A percentile compares a stretch with the other conserved stretches of the same genome.
Evolutionary conservation across 257 asterid genomes (phyloP).

Genomic region (Paraleonurus japonicus): DNA sequence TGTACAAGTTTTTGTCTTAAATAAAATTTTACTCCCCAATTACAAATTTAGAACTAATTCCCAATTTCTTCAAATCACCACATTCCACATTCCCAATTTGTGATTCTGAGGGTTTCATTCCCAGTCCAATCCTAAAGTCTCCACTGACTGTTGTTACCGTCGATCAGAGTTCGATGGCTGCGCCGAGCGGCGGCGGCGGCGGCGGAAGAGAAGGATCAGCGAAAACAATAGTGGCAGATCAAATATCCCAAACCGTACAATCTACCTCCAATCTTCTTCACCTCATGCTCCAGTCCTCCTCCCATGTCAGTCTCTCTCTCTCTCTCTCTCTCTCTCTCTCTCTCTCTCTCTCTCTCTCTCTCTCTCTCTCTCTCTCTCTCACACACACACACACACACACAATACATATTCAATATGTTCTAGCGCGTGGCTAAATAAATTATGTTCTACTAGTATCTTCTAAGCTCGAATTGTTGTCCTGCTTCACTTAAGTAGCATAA

Average conservation of each 20-base stretch:
- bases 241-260: slow-evolving; percentile 69
- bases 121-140: too few relatives aligned
- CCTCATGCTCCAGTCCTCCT: slow-evolving; percentile 85
- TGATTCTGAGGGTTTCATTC: background rate
- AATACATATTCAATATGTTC: background rate
- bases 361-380: background rate
- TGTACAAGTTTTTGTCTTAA: too few relatives aligned
- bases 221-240: slow-evolving; percentile 64
- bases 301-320: slow-evolving; percentile 47
- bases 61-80: too few relatives aligned
- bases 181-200: slow-evolving; percentile 28
- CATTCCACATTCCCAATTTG: too few relatives aligned
- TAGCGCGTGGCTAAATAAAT: background rate
- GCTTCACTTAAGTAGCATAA: background rate
- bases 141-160: background rate
- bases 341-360: background rate
- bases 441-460: background rate
- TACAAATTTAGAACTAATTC: too few relatives aligned
- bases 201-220: slow-evolving; percentile 60
- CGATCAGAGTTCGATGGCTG: slow-evolving; percentile 23
- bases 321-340: background rate
- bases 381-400: background rate
- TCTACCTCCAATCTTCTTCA: slow-evolving; percentile 90
- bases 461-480: background rate
- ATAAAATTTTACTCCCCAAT: too few relatives aligned